Conservation (phyloP, 192 early-diverging fungal species). For the Backusella tuberculispora region DNA sequence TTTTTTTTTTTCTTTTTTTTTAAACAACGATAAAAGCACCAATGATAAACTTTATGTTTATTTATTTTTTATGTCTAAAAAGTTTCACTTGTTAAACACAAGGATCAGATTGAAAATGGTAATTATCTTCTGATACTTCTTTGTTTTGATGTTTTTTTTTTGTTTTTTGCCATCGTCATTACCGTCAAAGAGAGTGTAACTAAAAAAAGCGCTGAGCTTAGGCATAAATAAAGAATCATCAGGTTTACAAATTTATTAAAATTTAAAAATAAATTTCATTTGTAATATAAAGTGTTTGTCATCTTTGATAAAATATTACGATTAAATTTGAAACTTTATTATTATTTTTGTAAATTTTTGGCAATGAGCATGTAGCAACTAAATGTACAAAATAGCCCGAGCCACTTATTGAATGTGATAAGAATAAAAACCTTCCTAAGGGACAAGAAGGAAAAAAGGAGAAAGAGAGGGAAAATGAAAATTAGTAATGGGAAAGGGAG, state of each 20-base stretch:
- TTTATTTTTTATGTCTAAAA: background rate
- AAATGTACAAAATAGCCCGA: conserved; percentile 41
- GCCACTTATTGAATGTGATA: conserved; percentile 46
- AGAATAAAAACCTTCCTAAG: conserved; percentile 31
- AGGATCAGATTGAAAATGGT: background rate
- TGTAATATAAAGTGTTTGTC: too few species aligned
- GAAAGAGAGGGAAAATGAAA: conserved; percentile 20
- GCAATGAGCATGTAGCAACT: background rate
- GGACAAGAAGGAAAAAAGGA: conserved; percentile 31
- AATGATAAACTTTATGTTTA: background rate
- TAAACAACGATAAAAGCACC: background rate
- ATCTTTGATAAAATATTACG: too few species aligned
- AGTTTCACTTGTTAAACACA: conserved; percentile 1
- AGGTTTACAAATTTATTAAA: too few species aligned
- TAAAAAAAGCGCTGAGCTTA: too few species aligned
- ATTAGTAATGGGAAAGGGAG: conserved; percentile 1
- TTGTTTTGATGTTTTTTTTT: too few species aligned
- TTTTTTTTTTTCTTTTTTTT: background rate
- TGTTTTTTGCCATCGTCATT: background rate
- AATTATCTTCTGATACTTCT: background rate
- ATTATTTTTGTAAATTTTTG: background rate
- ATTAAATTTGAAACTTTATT: too few species aligned
- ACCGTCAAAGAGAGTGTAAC: too few species aligned
- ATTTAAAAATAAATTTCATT: too few species aligned
- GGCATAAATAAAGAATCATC: too few species aligned